Evolutionary conservation across 2,329 filamentous ascomycete species (phyloP), one percentile per base, ranked within the genome.

Genomic region (Didymosphaeria variabile): DNA sequence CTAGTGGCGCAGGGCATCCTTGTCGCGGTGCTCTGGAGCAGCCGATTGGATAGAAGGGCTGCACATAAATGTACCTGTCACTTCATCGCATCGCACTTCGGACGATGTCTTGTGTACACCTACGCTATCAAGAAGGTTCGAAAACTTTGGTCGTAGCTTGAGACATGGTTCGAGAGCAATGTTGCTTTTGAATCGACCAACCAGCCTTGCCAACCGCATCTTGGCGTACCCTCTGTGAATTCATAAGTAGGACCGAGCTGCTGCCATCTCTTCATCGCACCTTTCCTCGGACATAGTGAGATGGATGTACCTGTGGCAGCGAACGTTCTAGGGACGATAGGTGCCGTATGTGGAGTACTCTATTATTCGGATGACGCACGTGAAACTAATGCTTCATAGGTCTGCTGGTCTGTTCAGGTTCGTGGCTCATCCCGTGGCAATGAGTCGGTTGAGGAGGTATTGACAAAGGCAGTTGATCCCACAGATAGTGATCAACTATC

Each of bases 401-500:
- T 87, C 15, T 90, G 88, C 72, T 91, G 88, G 89, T 90, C 87
- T 19, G 79, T 90, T 32, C 87, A 89, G 75, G 86, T 87, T 74
- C 52, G 53, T 36, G 9, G 9, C 38, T 23, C 31, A 34, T 17
- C 10, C 45, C 12, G 13, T 19, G 17, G 38, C 29, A 23, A 34
- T 5, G 36, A 42, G 21, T 29, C 15, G 19, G 50, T 31, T 13
- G 54, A n/a, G 58, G 44, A 54, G 23, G 7, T 23, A 26, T 46
- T 64, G n/a, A 67, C 40, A 32, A 19, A 23, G 12, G 23, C 70
- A 91, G 84, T 80, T 91, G 29, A 84, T 91, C 29, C 89, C 90
- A 0, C 90, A 92, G 72, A 90, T 91, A 52, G 74, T 88, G 36
- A 85, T 90, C 68, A 92, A 92, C 69, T 87, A 89, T 68, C 83